Base-by-base conservation (phyloP, 352 stramenopile species). In the Globisporangium spiculum region DNA sequence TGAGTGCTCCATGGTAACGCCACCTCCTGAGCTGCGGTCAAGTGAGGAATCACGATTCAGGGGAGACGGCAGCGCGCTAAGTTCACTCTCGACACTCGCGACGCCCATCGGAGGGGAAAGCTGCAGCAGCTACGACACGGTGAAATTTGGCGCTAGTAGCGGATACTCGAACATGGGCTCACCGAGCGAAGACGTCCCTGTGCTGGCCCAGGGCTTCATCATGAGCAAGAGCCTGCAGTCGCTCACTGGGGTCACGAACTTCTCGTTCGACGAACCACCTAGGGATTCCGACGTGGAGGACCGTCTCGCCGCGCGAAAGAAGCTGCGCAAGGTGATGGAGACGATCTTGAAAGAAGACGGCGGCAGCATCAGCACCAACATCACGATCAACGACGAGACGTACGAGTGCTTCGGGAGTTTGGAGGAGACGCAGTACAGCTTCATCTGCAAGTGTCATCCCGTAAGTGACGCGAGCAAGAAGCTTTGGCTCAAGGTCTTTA, bases 401-500 rank as follows among this genome's bases (percentile, higher is more conserved):
- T 70, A 66, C 57, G 34, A 55, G 44, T 65, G 56, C 26, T 59
- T 52, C 18, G 65, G 65, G 5, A 44, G 6, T 3, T n/a, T 90
- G 14, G 68, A 78, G 10, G 81, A 91, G 61, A 88, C 71, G 12
- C 60, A 79, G 22, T 62, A 80, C 20, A 81, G 79, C 8, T 80
- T 88, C 55, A 76, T 75, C 53, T 62, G 86, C 27, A 65, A 70
- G 4, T 89, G 79, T 20, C 68, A 61, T 0, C 70, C 69, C 26
- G 34, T 34, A 55, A 24, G 50, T 46, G 10, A 56, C 38, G 4
- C 65, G 56, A 30, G 32, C 18, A 67, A 46, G 10, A 36, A 41
- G 1, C 65, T 83, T 22, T 67, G 75, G 41, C 63, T 91, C 26
- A 89, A 90, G 66, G 58, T 91, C 38, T 91, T 86, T 66, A 72